Base-by-base conservation (phyloP, 2,329 filamentous ascomycete species). In the Aureobasidium subglaciale region DNA sequence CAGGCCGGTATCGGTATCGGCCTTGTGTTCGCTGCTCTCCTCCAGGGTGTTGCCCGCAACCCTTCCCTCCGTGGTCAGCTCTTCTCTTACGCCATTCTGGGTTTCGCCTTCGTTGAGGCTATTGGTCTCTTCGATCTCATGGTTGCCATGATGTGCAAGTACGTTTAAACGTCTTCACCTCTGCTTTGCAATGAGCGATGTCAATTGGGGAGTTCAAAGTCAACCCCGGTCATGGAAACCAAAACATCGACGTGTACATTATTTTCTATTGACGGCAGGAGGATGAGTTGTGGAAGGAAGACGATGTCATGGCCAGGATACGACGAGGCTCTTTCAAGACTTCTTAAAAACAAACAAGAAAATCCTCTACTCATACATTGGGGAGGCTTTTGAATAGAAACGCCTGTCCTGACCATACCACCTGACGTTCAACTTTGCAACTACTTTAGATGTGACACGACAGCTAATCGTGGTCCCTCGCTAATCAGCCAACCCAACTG, bases 21-120 rank as follows among this genome's bases (percentile, higher is more conserved):
- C 82, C 85, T 92, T 73, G 89, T 95, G 73, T 95, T 95, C 84
- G 88, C 87, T 73, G 85, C 88, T 71, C 88, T 95, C 74, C 82
- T 95, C 73, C 85, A 88, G 78, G 85, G 85, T 79, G 88, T 93
- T 75, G 88, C 89, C 81, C 88, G 89, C 81, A 95, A 95, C 88
- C 89, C 89, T 72, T 87, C 87, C 73, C 88, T 95, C 80, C 87
- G 88, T 80, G 89, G 88, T 75, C 90, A 95, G 84, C 88, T 95
- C 72, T 95, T 93, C 87, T 88, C 87, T 67, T 92, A 93, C 80
- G 88, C 88, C 83, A 92, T 93, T 87, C 81, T 93, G 73, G 88
- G 89, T 81, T 93, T 93, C 81, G 89, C 88, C 74, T 93, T 93
- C 86, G 88, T 91, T 77, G 89, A 93, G 77, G 88, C 89, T 79